A percentile compares a stretch with the other conserved stretches of the same genome.
phyloP scores from a whole-genome alignment of 164 flowering plant species.

The Akebia trifoliata region DNA sequence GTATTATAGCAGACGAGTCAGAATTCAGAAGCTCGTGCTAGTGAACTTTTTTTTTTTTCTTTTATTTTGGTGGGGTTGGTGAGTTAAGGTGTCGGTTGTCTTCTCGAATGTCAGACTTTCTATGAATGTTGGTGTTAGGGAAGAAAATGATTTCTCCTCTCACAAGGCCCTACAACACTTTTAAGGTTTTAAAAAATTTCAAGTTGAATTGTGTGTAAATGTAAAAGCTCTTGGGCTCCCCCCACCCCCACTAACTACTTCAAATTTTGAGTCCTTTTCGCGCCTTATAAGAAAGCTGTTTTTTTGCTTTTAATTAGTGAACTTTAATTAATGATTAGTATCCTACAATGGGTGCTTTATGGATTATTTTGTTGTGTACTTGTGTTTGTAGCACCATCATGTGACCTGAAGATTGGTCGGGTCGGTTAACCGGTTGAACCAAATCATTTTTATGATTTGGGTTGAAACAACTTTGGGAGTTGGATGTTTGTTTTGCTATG shows the following conservation, averaged over 20 bases:
- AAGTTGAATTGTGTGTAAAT: not conserved
- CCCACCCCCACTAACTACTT: too few species aligned
- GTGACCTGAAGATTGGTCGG: too few species aligned
- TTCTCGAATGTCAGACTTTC: constrained; percentile 14
- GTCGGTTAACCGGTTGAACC: too few species aligned
- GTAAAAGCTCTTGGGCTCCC: not conserved
- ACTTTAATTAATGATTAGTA: not conserved
- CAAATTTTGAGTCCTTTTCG: constrained; percentile 8
- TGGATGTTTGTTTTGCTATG: too few species aligned
- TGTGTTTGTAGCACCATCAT: too few species aligned
- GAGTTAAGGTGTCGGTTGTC: constrained; percentile 9
- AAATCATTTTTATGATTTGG: too few species aligned
- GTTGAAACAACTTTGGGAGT: too few species aligned
- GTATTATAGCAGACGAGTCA: not conserved
- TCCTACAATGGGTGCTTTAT: too few species aligned
- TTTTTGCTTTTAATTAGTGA: too few species aligned
- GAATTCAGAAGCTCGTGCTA: constrained; percentile 3
- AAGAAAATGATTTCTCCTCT: constrained; percentile 7
- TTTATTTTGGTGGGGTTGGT: not conserved
- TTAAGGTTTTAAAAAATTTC: too few species aligned
- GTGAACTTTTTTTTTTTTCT: constrained; percentile 1
- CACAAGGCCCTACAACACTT: too few species aligned
- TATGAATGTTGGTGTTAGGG: not conserved
- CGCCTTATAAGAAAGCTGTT: constrained; percentile 7
- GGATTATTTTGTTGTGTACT: too few species aligned